Conservation (phyloP, 805 yeast species). For the Cyberlindnera maclurae region DNA sequence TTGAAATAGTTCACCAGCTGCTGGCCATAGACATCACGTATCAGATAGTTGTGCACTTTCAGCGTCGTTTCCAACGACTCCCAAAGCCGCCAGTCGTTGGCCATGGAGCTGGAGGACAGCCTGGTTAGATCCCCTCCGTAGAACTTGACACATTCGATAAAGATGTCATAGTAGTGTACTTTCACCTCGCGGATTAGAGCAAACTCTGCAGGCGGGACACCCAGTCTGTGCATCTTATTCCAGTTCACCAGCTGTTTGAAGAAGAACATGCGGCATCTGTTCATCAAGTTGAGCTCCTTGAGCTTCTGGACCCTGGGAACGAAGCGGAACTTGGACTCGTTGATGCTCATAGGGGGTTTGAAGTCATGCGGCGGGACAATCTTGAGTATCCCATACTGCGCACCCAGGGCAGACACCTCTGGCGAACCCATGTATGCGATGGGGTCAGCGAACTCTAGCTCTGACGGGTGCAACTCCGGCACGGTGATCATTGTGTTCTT, state of each 20-base stretch:
- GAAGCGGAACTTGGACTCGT: slow-evolving; percentile 47
- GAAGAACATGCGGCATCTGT: slow-evolving; percentile 58
- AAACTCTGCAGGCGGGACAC: background rate
- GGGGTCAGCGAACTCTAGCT: slow-evolving; percentile 56
- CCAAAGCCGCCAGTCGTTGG: slow-evolving; percentile 25
- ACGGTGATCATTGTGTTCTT: background rate
- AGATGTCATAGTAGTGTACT: slow-evolving; percentile 33
- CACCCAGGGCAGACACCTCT: slow-evolving; percentile 38
- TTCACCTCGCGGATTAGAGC: slow-evolving; percentile 6
- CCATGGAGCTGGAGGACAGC: slow-evolving; percentile 9
- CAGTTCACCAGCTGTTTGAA: slow-evolving; percentile 54
- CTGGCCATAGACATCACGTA: slow-evolving; percentile 20
- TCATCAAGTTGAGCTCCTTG: slow-evolving; percentile 54
- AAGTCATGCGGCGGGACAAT: slow-evolving; percentile 52
- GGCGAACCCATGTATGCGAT: slow-evolving; percentile 53
- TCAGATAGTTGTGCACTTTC: slow-evolving; percentile 3
- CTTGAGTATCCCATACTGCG: slow-evolving; percentile 66
- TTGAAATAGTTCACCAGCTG: slow-evolving; percentile 28
- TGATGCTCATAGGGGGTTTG: slow-evolving; percentile 47
- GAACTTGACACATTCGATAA: slow-evolving; percentile 27
- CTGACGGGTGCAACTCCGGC: slow-evolving; percentile 53
- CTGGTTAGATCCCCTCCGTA: slow-evolving; percentile 8
- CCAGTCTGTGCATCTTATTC: slow-evolving; percentile 34
- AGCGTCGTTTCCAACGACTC: slow-evolving; percentile 12
- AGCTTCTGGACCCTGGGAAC: slow-evolving; percentile 64